These are phyloP conservation scores for Orbilia brochopaga DNA, from an alignment of 2,329 filamentous ascomycete genomes.

Conservation along the genomic window DNA sequence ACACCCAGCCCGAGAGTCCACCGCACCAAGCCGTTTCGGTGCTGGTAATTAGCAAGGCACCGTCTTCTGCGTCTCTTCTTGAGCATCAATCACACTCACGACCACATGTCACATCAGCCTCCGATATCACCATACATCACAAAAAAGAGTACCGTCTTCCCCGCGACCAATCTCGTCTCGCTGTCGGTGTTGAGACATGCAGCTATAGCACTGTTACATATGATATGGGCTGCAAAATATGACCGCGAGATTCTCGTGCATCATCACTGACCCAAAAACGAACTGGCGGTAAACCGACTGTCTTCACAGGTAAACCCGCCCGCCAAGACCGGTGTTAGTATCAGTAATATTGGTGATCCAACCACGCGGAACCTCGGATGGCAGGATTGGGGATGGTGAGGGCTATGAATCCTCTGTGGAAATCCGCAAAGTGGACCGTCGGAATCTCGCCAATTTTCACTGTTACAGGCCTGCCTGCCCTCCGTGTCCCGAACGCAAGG, in stretches of 20 bases:
- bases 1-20: slow-evolving; percentile 34
- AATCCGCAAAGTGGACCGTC: slow-evolving; percentile 5
- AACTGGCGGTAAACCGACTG: neutral
- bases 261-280: neutral
- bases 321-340: too few species aligned
- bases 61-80: neutral
- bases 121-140: neutral
- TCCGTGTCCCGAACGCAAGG: neutral
- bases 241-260: neutral
- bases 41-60: neutral
- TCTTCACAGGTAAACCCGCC: slow-evolving; percentile 10
- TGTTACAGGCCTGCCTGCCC: neutral
- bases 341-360: slow-evolving; percentile 46
- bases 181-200: slow-evolving; percentile 29
- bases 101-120: slow-evolving; percentile 14
- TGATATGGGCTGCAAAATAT: neutral
- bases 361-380: slow-evolving; percentile 50
- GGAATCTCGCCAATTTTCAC: slow-evolving; percentile 7
- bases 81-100: slow-evolving; percentile 20
- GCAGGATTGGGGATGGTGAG: slow-evolving; percentile 22
- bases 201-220: slow-evolving; percentile 12
- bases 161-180: neutral
- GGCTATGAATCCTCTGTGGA: slow-evolving; percentile 11
- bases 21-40: slow-evolving; percentile 46
- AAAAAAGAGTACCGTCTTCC: neutral